A percentile compares a stretch with the other conserved stretches of the same genome.
These are phyloP conservation scores for Tetracentron sinense DNA, from an alignment of 164 flowering plant species.

Conservation along the genomic window DNA sequence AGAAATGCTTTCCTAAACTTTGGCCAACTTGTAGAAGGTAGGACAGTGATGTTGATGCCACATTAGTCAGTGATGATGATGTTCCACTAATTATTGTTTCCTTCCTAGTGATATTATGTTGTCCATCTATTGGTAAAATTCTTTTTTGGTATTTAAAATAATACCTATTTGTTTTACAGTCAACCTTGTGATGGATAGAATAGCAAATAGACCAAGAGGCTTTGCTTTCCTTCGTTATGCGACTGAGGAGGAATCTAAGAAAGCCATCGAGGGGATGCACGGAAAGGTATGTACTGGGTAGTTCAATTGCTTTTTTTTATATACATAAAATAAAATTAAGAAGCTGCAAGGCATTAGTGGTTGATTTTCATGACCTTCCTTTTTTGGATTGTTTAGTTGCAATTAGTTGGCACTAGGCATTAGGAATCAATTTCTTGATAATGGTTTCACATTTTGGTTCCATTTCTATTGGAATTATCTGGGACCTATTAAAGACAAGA, in stretches of 20 bases:
- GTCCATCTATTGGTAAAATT: neutral
- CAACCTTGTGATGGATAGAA: conserved; percentile 85
- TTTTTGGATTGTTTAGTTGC: neutral
- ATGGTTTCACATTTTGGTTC: neutral
- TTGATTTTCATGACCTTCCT: neutral
- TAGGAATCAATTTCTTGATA: neutral
- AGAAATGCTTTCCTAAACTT: conserved; percentile 66
- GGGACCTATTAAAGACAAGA: neutral
- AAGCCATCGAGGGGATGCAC: conserved; percentile 94
- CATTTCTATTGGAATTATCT: neutral
- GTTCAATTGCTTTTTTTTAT: neutral
- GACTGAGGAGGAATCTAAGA: conserved; percentile 76
- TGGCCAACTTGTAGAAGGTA: conserved; percentile 81
- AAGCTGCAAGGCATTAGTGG: neutral
- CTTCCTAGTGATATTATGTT: neutral
- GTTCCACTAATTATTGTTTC: neutral
- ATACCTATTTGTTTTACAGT: conserved; percentile 34
- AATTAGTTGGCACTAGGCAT: neutral
- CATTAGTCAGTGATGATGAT: neutral
- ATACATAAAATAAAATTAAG: too few relatives aligned
- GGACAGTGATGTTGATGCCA: neutral
- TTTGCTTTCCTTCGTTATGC: conserved; percentile 85
- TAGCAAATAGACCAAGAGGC: conserved; percentile 92
- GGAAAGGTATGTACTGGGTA: conserved; percentile 59
- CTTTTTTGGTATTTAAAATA: neutral